phyloP scores from a whole-genome alignment of 2,329 filamentous ascomycete species.

The Knoxdaviesia proteae region DNA sequence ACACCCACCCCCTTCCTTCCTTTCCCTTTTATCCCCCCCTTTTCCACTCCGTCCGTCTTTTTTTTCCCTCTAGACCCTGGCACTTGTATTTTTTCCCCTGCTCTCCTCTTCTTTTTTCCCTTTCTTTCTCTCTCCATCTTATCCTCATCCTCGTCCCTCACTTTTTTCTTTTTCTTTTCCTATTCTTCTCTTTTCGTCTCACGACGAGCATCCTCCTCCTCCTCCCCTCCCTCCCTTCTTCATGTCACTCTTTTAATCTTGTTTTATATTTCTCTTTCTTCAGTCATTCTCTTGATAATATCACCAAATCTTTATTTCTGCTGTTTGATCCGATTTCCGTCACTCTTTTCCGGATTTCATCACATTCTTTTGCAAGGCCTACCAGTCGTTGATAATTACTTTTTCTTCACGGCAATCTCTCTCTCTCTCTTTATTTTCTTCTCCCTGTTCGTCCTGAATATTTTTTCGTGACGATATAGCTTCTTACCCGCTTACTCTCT shows the following conservation, averaged over 20 bases:
- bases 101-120: constrained; percentile 13
- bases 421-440: constrained; percentile 4
- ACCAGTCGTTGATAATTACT: constrained; percentile 3
- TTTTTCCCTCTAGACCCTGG: constrained; percentile 10
- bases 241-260: constrained; percentile 3
- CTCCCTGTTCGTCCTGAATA: constrained; percentile 6
- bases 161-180: constrained; percentile 4
- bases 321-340: constrained; percentile 20
- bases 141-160: constrained; percentile 11
- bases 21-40: constrained; percentile 9
- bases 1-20: constrained; percentile 10
- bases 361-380: constrained; percentile 16
- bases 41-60: constrained; percentile 15
- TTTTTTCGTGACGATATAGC: constrained; percentile 9
- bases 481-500: constrained; percentile 8
- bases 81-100: constrained; percentile 7
- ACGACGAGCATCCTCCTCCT: constrained; percentile 11
- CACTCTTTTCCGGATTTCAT: constrained; percentile 28
- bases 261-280: constrained; percentile 22
- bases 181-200: constrained; percentile 6
- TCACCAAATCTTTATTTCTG: constrained; percentile 8
- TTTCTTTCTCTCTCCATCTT: constrained; percentile 11
- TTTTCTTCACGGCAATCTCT: constrained; percentile 12
- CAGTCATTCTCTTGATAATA: constrained; percentile 29
- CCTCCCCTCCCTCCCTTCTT: constrained; percentile 4